These are phyloP conservation scores for Candida methanosorbosa DNA, from an alignment of 805 yeast genomes.

Conservation along the genomic window DNA sequence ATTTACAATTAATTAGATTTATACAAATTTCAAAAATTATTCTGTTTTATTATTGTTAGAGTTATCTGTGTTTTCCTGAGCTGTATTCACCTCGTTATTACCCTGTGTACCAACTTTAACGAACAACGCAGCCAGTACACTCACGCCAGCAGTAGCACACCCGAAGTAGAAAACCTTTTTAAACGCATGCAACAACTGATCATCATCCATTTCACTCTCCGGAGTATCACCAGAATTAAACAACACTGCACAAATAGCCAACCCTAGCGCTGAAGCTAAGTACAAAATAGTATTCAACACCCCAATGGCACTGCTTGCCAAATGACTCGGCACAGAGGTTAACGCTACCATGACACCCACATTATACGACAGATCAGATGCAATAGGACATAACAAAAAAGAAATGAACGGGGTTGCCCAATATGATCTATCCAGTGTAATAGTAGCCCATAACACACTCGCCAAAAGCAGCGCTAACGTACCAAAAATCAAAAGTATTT, in stretches of 20 bases:
- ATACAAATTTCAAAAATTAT: too few species aligned
- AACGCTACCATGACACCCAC: slow-evolving; percentile 30
- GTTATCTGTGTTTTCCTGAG: too few species aligned
- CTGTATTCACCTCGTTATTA: neutral
- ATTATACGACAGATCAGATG: slow-evolving; percentile 33
- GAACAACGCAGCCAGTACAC: slow-evolving; percentile 20
- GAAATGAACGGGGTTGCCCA: slow-evolving; percentile 34
- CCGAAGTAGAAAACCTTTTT: slow-evolving; percentile 27
- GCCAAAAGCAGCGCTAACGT: slow-evolving; percentile 20
- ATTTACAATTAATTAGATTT: too few species aligned
- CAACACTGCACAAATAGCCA: slow-evolving; percentile 27
- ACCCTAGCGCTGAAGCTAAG: slow-evolving; percentile 27
- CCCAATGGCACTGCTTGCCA: slow-evolving; percentile 32
- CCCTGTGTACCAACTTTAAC: slow-evolving; percentile 24
- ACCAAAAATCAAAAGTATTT: slow-evolving; percentile 22
- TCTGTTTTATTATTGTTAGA: too few species aligned
- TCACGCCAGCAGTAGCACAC: slow-evolving; percentile 18
- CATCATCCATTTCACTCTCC: slow-evolving; percentile 12
- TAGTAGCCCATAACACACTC: slow-evolving; percentile 28
- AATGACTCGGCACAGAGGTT: slow-evolving; percentile 22
- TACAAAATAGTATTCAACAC: slow-evolving; percentile 29
- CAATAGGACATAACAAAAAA: slow-evolving; percentile 24
- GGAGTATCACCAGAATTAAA: slow-evolving; percentile 19
- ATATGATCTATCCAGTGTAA: slow-evolving; percentile 19
- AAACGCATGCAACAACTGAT: slow-evolving; percentile 16